Evolutionary conservation across 371 early-diverging fungal genomes (phyloP), one percentile per base, ranked within the genome.

Genomic region (Chytridium lagenaria): DNA sequence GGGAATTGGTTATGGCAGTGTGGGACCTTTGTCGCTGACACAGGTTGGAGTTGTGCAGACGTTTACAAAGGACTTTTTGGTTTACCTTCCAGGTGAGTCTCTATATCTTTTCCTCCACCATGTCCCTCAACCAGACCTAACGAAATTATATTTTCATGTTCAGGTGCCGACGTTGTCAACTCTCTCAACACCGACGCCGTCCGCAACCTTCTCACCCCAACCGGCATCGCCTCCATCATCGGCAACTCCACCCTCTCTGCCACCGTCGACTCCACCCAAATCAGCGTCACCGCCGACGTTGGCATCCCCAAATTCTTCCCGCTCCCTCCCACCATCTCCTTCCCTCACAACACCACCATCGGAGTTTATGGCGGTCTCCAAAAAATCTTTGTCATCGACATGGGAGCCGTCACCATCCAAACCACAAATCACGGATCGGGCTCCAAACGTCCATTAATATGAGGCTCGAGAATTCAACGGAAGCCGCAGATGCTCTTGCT

Each of bases 401-500:
- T 72, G 16, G 63, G 37, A 23, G 59, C 76, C 44, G 36, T 80
- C 2, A 71, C 38, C 61, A 70, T 80, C 31, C 22, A 5, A 70
- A 70, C 50, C 36, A 23, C 49, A 69, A 74, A 30, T 57, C 59
- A 5, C 61, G 23, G 19, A 77, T 77, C 52, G 49, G 37, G 15
- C n/a, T 78, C 57, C 37, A 68, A 16, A 69, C 73, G 50, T 67
- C 71, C 7, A 39, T 76, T 1, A 50, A 30, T 15, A 39, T 73
- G 26, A 2, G 26, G 16, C 77, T 73, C 10, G 69, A 37, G 10
- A 80, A 80, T 71, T 61, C 77, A 0, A n/a, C 55, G 7, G 37
- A 44, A 1, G 80, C 80, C 28, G 80, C 80, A 22, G 63, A 37
- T 44, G 80, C 71, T 37, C 68, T 80, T 1, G 80, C 78, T 16